These are phyloP conservation scores for Oryza brachyantha DNA, from an alignment of 176 grass and related monocot genomes.

Conservation along the genomic window DNA sequence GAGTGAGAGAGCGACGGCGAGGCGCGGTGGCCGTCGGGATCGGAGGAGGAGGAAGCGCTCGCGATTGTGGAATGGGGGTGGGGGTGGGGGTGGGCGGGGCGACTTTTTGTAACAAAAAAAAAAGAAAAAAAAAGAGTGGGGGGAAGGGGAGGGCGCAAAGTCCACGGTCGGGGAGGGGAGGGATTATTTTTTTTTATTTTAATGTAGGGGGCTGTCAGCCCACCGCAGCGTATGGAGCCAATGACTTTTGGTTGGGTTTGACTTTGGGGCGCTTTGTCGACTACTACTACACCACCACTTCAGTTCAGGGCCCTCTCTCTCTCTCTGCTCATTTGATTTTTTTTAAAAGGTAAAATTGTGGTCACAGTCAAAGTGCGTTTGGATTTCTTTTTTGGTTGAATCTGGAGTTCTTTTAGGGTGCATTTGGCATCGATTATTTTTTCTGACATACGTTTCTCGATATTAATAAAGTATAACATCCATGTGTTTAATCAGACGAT, in stretches of 20 bases:
- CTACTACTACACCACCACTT: not conserved
- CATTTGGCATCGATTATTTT: too few relatives aligned
- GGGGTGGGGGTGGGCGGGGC: too few relatives aligned
- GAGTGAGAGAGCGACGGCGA: not conserved
- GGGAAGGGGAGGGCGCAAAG: slow-evolving; percentile 2
- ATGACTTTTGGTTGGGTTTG: slow-evolving; percentile 28
- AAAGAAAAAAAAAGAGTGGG: too few relatives aligned
- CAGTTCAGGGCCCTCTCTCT: not conserved
- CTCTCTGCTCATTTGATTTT: too few relatives aligned
- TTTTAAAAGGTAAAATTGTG: not conserved
- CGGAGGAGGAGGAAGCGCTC: not conserved
- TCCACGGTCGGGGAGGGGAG: slow-evolving; percentile 13
- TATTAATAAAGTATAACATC: too few relatives aligned
- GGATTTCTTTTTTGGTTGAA: too few relatives aligned
- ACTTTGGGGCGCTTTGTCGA: slow-evolving; percentile 19
- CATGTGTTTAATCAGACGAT: too few relatives aligned
- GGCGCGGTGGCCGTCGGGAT: slow-evolving; percentile 9
- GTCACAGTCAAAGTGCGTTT: not conserved
- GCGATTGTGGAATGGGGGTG: not conserved
- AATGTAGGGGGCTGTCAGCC: slow-evolving; percentile 8
- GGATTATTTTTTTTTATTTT: too few relatives aligned
- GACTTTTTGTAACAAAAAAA: too few relatives aligned
- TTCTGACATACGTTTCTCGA: too few relatives aligned
- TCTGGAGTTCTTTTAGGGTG: not conserved
- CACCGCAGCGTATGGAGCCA: not conserved